These are phyloP conservation scores for Pseudognaphalium luteoalbum DNA, from an alignment of 129 eudicot genomes.

Conservation along the genomic window DNA sequence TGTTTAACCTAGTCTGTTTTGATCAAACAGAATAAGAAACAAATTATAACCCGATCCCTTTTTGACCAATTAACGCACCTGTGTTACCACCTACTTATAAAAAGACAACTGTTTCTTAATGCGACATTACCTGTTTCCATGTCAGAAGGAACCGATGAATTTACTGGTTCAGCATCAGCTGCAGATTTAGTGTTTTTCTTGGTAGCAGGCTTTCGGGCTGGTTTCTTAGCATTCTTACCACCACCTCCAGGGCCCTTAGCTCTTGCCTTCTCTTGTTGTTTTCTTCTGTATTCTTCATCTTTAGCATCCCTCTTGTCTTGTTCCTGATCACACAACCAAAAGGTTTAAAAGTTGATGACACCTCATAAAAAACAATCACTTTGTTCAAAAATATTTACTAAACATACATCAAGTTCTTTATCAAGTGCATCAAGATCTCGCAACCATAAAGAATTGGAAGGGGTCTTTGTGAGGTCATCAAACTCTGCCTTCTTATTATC, in stretches of 20 bases:
- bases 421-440: constrained; percentile 71
- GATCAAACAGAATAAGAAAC: too few relatives aligned
- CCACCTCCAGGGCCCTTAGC: constrained; percentile 37
- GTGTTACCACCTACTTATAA: too few relatives aligned
- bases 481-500: constrained; percentile 46
- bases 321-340: constrained; percentile 41
- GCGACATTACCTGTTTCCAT: constrained; percentile 42
- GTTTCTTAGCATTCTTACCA: constrained; percentile 33
- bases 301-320: constrained; percentile 55
- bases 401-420: constrained; percentile 48
- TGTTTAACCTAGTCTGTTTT: too few relatives aligned
- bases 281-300: constrained; percentile 47
- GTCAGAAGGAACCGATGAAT: too few relatives aligned
- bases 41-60: too few relatives aligned
- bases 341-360: not conserved
- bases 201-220: constrained; percentile 30
- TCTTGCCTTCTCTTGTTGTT: constrained; percentile 35
- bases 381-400: not conserved
- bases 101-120: too few relatives aligned
- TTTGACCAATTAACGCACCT: too few relatives aligned
- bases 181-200: constrained; percentile 40
- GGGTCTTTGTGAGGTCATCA: constrained; percentile 44
- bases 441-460: constrained; percentile 51
- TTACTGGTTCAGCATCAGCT: constrained; percentile 29
- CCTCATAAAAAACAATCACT: not conserved